phyloP scores from a whole-genome alignment of 768 basidiomycete species.

The Russula olivacea region DNA sequence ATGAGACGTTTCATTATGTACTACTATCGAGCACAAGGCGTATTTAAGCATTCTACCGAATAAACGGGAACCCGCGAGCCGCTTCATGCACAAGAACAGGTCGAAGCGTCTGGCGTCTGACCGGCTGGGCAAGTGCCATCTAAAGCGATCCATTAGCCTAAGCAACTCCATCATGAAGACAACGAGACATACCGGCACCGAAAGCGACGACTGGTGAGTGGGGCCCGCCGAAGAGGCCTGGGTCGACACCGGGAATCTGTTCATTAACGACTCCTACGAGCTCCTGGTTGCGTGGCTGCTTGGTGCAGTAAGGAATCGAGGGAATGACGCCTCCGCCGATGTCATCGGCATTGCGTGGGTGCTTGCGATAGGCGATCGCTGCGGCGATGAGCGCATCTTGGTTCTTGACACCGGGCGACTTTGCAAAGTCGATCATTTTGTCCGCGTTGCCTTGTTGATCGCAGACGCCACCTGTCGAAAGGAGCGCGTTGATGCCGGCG shows the following conservation, averaged over 20 bases:
- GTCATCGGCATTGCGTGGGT: conserved; percentile 41
- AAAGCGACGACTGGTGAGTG: conserved; percentile 44
- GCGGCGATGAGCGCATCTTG: conserved; percentile 37
- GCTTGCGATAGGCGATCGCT: conserved; percentile 40
- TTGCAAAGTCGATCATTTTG: conserved; percentile 47
- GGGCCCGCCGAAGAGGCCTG: conserved; percentile 48
- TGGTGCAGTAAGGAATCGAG: conserved; percentile 50
- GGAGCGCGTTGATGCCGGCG: conserved; percentile 40
- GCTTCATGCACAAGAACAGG: conserved; percentile 36
- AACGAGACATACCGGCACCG: conserved; percentile 34
- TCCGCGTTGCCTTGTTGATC: conserved; percentile 47
- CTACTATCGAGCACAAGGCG: not conserved
- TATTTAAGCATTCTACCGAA: conserved; percentile 2
- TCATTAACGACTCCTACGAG: conserved; percentile 46
- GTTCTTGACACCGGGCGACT: conserved; percentile 39
- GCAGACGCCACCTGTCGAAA: conserved; percentile 42
- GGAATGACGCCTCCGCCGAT: conserved; percentile 38
- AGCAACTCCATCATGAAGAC: not conserved
- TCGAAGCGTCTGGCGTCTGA: conserved; percentile 36
- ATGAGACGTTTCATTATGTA: conserved; percentile 12
- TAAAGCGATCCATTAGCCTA: conserved; percentile 20
- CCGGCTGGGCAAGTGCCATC: conserved; percentile 45
- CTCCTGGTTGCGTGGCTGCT: conserved; percentile 44
- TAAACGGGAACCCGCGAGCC: too few species aligned
- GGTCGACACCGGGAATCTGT: conserved; percentile 49